Conservation (phyloP, 2,329 filamentous ascomycete species). For the Colletotrichum tanaceti region DNA sequence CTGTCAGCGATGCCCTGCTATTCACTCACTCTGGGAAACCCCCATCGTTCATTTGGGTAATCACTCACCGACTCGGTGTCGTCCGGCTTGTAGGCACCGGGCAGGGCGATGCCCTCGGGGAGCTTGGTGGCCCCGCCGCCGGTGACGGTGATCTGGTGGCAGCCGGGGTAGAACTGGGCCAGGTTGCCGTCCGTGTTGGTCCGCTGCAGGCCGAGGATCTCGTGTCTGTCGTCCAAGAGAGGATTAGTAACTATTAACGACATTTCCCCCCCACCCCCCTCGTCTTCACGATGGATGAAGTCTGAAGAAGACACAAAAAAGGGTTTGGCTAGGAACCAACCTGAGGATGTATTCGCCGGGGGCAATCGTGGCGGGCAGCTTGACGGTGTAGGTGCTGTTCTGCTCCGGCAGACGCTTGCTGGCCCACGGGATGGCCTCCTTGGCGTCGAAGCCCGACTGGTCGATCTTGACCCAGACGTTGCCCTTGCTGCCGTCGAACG, state of each 20-base stretch:
- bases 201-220: conserved; percentile 66
- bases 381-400: conserved; percentile 52
- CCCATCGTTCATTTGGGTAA: too few relatives aligned
- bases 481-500: conserved; percentile 42
- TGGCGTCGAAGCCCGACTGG: conserved; percentile 49
- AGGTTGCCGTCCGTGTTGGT: conserved; percentile 59
- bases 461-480: conserved; percentile 53
- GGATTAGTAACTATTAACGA: neutral
- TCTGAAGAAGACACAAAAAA: too few relatives aligned
- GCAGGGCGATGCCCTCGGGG: conserved; percentile 43
- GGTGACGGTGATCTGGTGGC: conserved; percentile 66
- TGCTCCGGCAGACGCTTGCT: conserved; percentile 50
- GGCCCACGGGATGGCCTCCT: conserved; percentile 48
- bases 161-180: conserved; percentile 68
- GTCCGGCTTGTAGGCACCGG: conserved; percentile 42
- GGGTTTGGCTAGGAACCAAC: too few relatives aligned
- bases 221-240: conserved; percentile 50
- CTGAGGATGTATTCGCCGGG: conserved; percentile 61
- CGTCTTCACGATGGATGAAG: too few relatives aligned
- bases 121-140: conserved; percentile 57
- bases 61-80: conserved; percentile 42
- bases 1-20: neutral
- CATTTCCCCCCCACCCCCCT: too few relatives aligned
- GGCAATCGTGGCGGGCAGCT: conserved; percentile 56
- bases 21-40: accelerated